Evolutionary conservation across 2,329 filamentous ascomycete genomes (phyloP).

Genomic region (Ophiostoma montium): DNA sequence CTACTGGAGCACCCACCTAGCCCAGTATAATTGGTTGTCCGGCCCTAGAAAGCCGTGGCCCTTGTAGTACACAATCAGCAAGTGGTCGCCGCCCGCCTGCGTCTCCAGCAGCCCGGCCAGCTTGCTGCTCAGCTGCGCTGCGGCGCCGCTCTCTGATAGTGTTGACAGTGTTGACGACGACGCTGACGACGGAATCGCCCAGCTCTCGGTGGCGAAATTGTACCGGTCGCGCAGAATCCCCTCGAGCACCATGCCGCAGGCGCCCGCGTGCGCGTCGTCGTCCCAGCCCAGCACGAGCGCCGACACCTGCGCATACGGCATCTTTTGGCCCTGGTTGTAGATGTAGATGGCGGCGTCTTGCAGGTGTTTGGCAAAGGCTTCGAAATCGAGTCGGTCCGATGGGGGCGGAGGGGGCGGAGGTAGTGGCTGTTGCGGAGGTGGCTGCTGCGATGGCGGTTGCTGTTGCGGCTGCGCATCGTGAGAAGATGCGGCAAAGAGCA

Average conservation of each 20-base stretch:
- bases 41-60: constrained; percentile 44
- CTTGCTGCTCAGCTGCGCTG: constrained; percentile 45
- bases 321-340: constrained; percentile 45
- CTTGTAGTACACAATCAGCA: constrained; percentile 51
- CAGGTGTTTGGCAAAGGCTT: constrained; percentile 51
- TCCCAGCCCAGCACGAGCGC: constrained; percentile 50
- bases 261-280: constrained; percentile 39
- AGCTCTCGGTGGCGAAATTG: constrained; percentile 45
- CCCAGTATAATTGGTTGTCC: constrained; percentile 52
- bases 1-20: constrained; percentile 37
- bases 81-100: constrained; percentile 40
- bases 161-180: no score
- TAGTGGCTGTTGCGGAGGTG: not conserved
- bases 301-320: constrained; percentile 43
- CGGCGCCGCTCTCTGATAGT: no score
- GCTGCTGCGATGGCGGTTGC: constrained; percentile 8
- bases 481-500: constrained; percentile 8
- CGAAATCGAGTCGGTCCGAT: constrained; percentile 44
- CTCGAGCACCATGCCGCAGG: constrained; percentile 44
- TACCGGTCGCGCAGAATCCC: constrained; percentile 45
- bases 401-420: constrained; percentile 11
- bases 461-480: constrained; percentile 7
- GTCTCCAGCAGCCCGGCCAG: constrained; percentile 44
- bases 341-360: constrained; percentile 56
- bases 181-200: constrained; percentile 49